These are phyloP conservation scores for Abrus pulchellus DNA, from an alignment of 306 rosid species.

Conservation along the genomic window DNA sequence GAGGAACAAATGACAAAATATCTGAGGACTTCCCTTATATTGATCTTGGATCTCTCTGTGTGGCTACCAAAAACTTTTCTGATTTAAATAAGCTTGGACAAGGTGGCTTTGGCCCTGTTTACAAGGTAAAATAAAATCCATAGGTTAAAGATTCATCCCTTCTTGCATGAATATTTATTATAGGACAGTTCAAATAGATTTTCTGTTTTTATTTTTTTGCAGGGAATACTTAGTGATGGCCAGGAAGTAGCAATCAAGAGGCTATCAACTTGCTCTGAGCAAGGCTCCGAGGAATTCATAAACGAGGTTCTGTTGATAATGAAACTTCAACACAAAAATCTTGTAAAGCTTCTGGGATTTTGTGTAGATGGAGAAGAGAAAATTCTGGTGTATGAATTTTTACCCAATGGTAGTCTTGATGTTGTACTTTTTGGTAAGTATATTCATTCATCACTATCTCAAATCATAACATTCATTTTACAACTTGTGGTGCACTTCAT, in stretches of 20 bases:
- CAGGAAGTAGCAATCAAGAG: slow-evolving; percentile 78
- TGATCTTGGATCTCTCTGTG: slow-evolving; percentile 60
- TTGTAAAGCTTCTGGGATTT: slow-evolving; percentile 77
- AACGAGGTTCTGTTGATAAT: slow-evolving; percentile 67
- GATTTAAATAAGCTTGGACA: slow-evolving; percentile 71
- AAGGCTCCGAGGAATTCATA: slow-evolving; percentile 71
- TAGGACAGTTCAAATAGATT: not conserved
- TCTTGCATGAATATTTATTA: not conserved
- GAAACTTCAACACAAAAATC: slow-evolving; percentile 81
- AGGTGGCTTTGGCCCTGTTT: slow-evolving; percentile 89
- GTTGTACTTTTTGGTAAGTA: slow-evolving; percentile 58
- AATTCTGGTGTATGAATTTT: slow-evolving; percentile 71
- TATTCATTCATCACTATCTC: not conserved
- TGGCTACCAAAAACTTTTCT: slow-evolving; percentile 67
- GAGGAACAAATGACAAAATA: slow-evolving; percentile 2
- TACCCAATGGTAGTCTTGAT: slow-evolving; percentile 74
- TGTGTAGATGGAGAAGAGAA: slow-evolving; percentile 69
- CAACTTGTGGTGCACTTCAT: not conserved
- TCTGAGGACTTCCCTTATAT: slow-evolving; percentile 53
- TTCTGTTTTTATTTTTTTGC: not conserved
- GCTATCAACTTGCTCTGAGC: slow-evolving; percentile 65
- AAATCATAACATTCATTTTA: slow-evolving; percentile 7
- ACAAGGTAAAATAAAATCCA: slow-evolving; percentile 57
- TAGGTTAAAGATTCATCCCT: not conserved
- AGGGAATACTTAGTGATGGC: slow-evolving; percentile 63